phyloP scores from a whole-genome alignment of 192 early-diverging fungal species.

The Rhizoclosmatium sp. region DNA sequence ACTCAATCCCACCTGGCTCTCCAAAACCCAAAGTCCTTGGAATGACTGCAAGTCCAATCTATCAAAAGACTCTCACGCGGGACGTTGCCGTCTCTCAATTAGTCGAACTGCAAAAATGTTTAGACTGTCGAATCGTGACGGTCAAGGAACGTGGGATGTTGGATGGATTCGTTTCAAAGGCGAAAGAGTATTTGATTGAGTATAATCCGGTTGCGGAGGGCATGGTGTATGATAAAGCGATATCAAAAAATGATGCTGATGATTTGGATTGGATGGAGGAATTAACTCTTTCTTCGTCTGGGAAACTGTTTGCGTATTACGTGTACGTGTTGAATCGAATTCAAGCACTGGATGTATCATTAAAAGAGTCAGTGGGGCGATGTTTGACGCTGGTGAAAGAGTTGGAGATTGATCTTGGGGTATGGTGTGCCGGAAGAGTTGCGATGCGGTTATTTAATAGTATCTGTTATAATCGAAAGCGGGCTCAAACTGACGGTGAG shows the following conservation, averaged over 20 bases:
- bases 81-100: slow-evolving; percentile 32
- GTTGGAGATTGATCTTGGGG: slow-evolving; percentile 24
- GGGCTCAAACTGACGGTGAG: background rate
- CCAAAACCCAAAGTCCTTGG: slow-evolving; percentile 85
- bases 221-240: background rate
- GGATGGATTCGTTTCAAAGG: slow-evolving; percentile 34
- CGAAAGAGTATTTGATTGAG: slow-evolving; percentile 49
- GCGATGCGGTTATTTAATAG: slow-evolving; percentile 6
- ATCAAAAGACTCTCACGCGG: slow-evolving; percentile 43
- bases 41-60: slow-evolving; percentile 90
- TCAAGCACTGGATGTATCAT: background rate
- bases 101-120: slow-evolving; percentile 41
- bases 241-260: background rate
- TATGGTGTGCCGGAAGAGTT: slow-evolving; percentile 33
- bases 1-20: slow-evolving; percentile 47
- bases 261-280: background rate
- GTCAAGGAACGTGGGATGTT: slow-evolving; percentile 39
- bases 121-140: slow-evolving; percentile 51
- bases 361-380: slow-evolving; percentile 9
- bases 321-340: background rate
- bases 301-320: slow-evolving; percentile 4
- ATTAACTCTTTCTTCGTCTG: background rate
- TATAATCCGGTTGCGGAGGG: slow-evolving; percentile 13
- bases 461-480: slow-evolving; percentile 1
- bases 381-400: slow-evolving; percentile 17